Evolutionary conservation across 148 eudicot genomes (phyloP), one percentile per base, ranked within the genome.

Genomic region (Talinum fruticosum): DNA sequence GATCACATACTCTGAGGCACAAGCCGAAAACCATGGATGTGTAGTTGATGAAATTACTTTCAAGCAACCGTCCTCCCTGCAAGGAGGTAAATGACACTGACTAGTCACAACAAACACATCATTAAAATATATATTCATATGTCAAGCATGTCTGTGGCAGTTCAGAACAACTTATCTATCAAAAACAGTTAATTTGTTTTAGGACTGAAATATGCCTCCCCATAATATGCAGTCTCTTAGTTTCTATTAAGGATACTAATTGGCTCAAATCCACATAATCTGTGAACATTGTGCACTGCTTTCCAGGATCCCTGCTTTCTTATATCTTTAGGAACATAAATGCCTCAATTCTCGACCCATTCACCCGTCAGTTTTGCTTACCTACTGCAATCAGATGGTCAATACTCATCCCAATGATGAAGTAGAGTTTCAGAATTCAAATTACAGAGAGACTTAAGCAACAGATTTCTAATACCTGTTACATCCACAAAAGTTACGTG

Each of bases 21-120:
- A 89, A 85, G 38, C 96, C 89, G 79, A 95, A 91, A 70, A 95
- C 97, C 99, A 95, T 95, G 10, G 99, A 91, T 73, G 97, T 95
- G 74, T 91, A 92, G 88, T 95, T 95, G 87, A 95, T 92, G 73
- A 95, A 95, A 82, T 91, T 95, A 78, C 97, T 93, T 83, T 95
- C 94, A 72, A 88, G 88, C 68, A 92, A 80, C 87, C 97, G 89
- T 78, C 86, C 83, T 10, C 97, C 97, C 99, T 95, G 96, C 75
- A 79, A 78, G 75, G 79, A 66, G 51, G 21, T 26, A 75, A 62
- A 53, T 61, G 64, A 85, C 28, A 61, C 38, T n/a, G 67, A 36
- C 2, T 61, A 64, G 23, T 37, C 54, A 71, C 23, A 66, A 54
- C 19, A 44, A 67, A 32, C 34, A 32, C 38, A n/a, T n/a, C 53